A percentile compares a stretch with the other conserved stretches of the same genome.
These are phyloP conservation scores for Citrullus amarus DNA, from an alignment of 306 rosid genomes.

Conservation along the genomic window DNA sequence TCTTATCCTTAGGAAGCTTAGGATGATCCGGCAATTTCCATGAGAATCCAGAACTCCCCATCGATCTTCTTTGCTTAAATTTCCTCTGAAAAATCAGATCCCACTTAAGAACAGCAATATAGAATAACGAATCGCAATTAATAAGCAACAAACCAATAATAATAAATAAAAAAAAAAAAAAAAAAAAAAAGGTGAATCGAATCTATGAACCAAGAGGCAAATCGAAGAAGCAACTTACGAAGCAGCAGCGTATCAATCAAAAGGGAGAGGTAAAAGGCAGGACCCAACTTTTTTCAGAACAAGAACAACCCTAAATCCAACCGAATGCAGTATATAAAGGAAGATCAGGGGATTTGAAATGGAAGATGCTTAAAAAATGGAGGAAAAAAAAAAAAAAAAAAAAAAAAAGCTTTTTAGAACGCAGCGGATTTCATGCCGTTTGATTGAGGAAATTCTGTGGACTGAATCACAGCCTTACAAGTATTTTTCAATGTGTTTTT, in stretches of 20 bases:
- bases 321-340: background rate
- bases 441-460: background rate
- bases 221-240: background rate
- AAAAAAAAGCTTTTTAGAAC: background rate
- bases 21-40: constrained; percentile 91
- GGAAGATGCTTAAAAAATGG: background rate
- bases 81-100: background rate
- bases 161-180: background rate
- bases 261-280: background rate
- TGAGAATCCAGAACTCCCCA: constrained; percentile 58
- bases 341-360: background rate
- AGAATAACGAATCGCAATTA: background rate
- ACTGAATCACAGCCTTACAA: constrained; percentile 5
- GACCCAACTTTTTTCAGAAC: background rate
- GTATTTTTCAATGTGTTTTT: background rate
- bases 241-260: background rate
- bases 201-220: background rate
- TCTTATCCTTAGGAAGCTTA: constrained; percentile 91
- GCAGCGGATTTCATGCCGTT: constrained; percentile 9
- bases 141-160: background rate
- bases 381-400: too few relatives aligned
- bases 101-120: background rate
- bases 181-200: background rate
- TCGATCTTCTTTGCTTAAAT: constrained; percentile 3
- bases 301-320: background rate